Evolutionary conservation across 148 eudicot genomes (phyloP).

Genomic region (Arbutus unedo): DNA sequence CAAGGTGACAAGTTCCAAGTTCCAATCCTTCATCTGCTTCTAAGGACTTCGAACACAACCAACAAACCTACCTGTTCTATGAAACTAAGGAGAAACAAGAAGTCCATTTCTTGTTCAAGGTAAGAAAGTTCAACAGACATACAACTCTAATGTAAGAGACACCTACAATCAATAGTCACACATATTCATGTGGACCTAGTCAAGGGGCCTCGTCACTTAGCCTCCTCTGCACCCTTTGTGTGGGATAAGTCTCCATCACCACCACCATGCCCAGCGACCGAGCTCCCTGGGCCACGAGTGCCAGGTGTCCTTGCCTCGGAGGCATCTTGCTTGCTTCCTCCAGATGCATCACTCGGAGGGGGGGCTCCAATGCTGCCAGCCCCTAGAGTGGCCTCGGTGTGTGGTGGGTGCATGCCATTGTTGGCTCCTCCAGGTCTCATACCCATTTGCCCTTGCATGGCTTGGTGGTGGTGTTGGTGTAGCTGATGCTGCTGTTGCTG

Average conservation of each 20-base stretch:
- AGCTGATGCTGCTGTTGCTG: constrained; percentile 12
- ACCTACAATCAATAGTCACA: constrained; percentile 31
- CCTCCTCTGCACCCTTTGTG: constrained; percentile 38
- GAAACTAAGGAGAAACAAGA: constrained; percentile 6
- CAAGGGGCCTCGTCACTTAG: constrained; percentile 26
- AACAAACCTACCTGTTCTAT: not conserved
- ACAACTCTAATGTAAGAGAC: constrained; percentile 21
- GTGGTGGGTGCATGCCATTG: constrained; percentile 48
- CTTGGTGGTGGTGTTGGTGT: constrained; percentile 52
- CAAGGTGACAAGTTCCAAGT: not conserved
- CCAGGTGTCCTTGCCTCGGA: constrained; percentile 34
- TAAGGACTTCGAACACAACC: constrained; percentile 3
- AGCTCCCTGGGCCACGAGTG: constrained; percentile 39
- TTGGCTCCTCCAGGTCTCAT: constrained; percentile 47
- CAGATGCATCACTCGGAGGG: constrained; percentile 35
- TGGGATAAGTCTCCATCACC: constrained; percentile 32
- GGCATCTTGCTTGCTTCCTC: constrained; percentile 51
- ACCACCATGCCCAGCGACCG: constrained; percentile 40
- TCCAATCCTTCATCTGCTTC: not conserved
- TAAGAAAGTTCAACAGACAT: not conserved
- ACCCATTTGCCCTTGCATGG: constrained; percentile 52
- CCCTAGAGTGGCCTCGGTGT: constrained; percentile 40
- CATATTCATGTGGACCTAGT: not conserved
- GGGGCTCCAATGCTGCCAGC: constrained; percentile 31
- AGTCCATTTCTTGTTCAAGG: constrained; percentile 10